Evolutionary conservation across 768 basidiomycete species (phyloP).

Genomic region (Sporobolomyces roseus): DNA sequence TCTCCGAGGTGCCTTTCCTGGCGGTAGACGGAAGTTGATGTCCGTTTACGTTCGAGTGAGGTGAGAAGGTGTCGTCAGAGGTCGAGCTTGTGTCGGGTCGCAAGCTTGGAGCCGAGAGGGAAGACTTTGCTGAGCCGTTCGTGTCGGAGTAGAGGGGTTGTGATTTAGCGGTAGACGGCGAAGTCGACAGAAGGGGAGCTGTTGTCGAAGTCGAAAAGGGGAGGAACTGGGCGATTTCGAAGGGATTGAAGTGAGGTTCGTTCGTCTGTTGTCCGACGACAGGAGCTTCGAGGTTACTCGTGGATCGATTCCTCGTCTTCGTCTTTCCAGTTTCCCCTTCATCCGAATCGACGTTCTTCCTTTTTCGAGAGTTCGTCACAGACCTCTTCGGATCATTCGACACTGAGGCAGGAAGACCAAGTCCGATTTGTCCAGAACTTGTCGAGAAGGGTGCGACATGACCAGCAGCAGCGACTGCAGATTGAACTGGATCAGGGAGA

Average conservation of each 20-base stretch:
- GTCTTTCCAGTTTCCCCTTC: neutral
- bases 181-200: neutral
- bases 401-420: neutral
- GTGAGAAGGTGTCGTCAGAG: neutral
- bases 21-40: neutral
- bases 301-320: neutral
- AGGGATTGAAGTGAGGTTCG: constrained; percentile 14
- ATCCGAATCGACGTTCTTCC: constrained; percentile 10
- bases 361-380: neutral
- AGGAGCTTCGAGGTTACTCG: constrained; percentile 13
- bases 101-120: neutral
- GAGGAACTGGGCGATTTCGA: constrained; percentile 9
- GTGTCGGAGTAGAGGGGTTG: neutral
- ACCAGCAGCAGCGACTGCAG: neutral
- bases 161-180: neutral
- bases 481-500: neutral
- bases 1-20: neutral
- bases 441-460: neutral
- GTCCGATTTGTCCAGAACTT: neutral
- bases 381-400: neutral
- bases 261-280: constrained; percentile 14
- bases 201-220: constrained; percentile 9
- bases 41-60: neutral
- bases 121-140: neutral
- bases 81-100: constrained; percentile 16